phyloP scores from a whole-genome alignment of 306 rosid genomes.

The Begonia fuchsioides region DNA sequence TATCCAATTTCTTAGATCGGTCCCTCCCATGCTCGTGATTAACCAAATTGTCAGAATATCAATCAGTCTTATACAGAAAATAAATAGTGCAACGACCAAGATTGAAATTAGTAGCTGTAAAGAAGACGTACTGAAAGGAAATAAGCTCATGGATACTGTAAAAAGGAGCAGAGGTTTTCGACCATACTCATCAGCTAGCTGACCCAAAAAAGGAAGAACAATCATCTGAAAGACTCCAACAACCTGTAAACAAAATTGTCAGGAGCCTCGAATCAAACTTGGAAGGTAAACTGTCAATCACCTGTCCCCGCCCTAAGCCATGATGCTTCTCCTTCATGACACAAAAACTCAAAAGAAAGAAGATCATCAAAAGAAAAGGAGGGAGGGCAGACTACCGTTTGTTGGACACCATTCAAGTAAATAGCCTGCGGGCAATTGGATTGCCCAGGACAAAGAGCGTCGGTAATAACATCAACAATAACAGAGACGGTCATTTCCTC shows the following conservation, averaged over 20 bases:
- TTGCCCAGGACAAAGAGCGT: slow-evolving; percentile 37
- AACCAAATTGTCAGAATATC: too few relatives aligned
- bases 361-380: background rate
- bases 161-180: slow-evolving; percentile 64
- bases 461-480: slow-evolving; percentile 57
- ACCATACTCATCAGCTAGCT: slow-evolving; percentile 74
- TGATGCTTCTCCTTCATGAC: too few relatives aligned
- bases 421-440: slow-evolving; percentile 54
- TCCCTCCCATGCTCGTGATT: too few relatives aligned
- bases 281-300: too few relatives aligned
- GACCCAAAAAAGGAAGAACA: slow-evolving; percentile 67
- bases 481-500: slow-evolving; percentile 84
- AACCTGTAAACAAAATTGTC: slow-evolving; percentile 20
- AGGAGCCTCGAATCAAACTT: background rate
- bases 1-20: background rate
- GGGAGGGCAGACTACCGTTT: slow-evolving; percentile 29
- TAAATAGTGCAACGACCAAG: too few relatives aligned
- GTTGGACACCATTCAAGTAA: slow-evolving; percentile 51
- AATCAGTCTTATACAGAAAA: too few relatives aligned
- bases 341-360: background rate
- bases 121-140: slow-evolving; percentile 45
- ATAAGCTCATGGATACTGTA: slow-evolving; percentile 41
- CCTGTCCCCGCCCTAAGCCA: too few relatives aligned
- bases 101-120: background rate
- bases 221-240: slow-evolving; percentile 75